Conservation (phyloP, 345 rosid genomes). For the Eutrema heterophyllum region DNA sequence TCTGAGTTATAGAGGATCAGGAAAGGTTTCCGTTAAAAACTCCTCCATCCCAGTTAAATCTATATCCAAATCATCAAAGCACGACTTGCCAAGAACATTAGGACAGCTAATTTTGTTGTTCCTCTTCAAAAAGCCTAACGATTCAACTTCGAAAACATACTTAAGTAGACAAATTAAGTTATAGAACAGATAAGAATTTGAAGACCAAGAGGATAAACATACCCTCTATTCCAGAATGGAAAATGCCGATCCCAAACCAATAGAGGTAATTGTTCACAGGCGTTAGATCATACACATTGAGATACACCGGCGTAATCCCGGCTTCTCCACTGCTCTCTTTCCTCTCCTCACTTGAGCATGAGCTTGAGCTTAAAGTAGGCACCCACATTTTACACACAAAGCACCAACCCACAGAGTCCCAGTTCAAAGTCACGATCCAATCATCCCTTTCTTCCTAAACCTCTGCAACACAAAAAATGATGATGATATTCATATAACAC, state of each 20-base stretch:
- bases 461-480: constrained; percentile 3
- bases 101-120: not conserved
- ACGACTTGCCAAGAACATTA: not conserved
- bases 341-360: constrained; percentile 45
- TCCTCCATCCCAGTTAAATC: not conserved
- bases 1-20: not conserved
- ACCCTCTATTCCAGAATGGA: constrained; percentile 97
- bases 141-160: not conserved
- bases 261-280: constrained; percentile 84
- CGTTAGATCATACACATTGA: constrained; percentile 90
- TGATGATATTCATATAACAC: not conserved
- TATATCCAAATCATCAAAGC: constrained; percentile 11
- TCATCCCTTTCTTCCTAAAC: constrained; percentile 12
- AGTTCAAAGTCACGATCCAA: not conserved
- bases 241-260: constrained; percentile 90
- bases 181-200: not conserved
- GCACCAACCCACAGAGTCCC: not conserved
- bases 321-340: constrained; percentile 40
- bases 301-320: constrained; percentile 46
- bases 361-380: constrained; percentile 56
- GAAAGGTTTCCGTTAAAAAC: not conserved
- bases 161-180: not conserved
- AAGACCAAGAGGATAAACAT: not conserved
- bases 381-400: constrained; percentile 51
- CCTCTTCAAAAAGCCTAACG: not conserved